Evolutionary conservation across 345 rosid species (phyloP), one percentile per base, ranked within the genome.

Genomic region (Eucalyptus sp.): DNA sequence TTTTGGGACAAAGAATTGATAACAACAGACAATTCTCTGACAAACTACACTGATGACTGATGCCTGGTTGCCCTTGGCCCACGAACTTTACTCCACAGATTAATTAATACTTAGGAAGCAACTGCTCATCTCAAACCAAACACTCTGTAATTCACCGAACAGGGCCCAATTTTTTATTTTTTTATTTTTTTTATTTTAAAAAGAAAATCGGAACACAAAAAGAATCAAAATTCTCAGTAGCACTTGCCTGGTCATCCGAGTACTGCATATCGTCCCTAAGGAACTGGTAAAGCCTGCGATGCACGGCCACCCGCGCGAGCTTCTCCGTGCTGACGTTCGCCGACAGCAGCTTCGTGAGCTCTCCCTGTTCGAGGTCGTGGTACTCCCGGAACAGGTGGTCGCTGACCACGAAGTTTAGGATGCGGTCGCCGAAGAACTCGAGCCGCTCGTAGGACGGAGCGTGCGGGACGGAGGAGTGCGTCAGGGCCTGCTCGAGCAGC

Each of bases 361-460:
- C 86, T 5, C 96, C 96, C 3, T 92, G 96, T 11, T 95, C 93
- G n/a, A 95, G 92, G 2, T 71, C 20, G 13, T 96, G 96, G 92
- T 95, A 93, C 7, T 90, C 88, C 15, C 93, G 81, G 93, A 90
- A 97, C 5, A 94, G 27, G 89, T 94, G 66, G 50, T 92, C 94
- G 1, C 92, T 89, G n/a, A 96, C 13, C 1, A 96, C 98, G 12
- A 94, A 88, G 14, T 93, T 92, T 15, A 96, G 87, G 13, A 91
- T 95, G 9, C 96, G 92, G 88, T 97, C 98, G 7, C 99, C 99
- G 33, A 97, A 31, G 90, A 95, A 97, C 93, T 97, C 99, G 8
- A 97, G 96, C 58, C 97, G 93, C 88, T 96, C 92, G 89, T 96
- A 95, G 33, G 94, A 91, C 7, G 88, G 66, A 22, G 93, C 88